Conservation (phyloP, 164 flowering plant genomes). For the Amborella trichopoda region DNA sequence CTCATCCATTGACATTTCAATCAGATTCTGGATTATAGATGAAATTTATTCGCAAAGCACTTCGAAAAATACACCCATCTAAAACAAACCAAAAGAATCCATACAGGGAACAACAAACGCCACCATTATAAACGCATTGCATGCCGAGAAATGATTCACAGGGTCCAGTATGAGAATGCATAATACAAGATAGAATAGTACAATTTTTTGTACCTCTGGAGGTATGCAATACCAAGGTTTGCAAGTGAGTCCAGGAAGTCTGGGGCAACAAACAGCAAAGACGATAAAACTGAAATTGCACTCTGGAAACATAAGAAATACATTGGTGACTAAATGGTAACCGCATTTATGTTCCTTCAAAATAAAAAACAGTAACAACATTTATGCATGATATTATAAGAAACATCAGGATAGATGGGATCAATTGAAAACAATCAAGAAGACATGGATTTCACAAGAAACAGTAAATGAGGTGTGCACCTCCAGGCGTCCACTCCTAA, state of each 20-base stretch:
- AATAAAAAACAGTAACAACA: constrained; percentile 3
- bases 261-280: constrained; percentile 47
- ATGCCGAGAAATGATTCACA: too few species aligned
- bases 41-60: too few species aligned
- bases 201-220: constrained; percentile 45
- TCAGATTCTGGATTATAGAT: too few species aligned
- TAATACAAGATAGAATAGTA: too few species aligned
- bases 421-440: not conserved
- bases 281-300: constrained; percentile 69
- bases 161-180: too few species aligned
- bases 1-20: too few species aligned
- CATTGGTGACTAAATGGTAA: not conserved
- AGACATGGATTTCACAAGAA: not conserved
- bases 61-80: too few species aligned
- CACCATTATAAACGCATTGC: too few species aligned
- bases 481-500: constrained; percentile 74
- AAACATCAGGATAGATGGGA: not conserved
- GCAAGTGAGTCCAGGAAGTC: constrained; percentile 80
- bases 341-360: too few species aligned
- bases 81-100: not conserved
- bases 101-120: too few species aligned
- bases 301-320: constrained; percentile 22
- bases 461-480: constrained; percentile 20
- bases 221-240: constrained; percentile 82
- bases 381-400: constrained; percentile 1